Percentiles rank a stretch among this genome's conserved stretches.
Evolutionary conservation across 768 basidiomycete genomes (phyloP).

Genomic region (Boletus huronensis): DNA sequence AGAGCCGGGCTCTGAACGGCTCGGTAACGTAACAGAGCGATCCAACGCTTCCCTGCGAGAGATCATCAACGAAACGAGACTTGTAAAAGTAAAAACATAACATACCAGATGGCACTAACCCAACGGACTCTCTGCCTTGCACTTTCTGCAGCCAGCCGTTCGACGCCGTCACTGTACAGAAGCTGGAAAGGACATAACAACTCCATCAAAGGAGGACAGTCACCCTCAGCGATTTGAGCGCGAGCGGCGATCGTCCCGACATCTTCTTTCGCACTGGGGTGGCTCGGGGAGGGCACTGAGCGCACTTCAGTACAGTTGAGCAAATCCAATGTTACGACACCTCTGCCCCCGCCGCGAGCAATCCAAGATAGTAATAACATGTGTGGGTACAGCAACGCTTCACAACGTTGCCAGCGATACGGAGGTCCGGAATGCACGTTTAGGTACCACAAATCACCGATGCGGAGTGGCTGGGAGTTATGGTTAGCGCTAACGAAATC

Average conservation of each 20-base stretch:
- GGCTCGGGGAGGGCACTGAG: conserved; percentile 75
- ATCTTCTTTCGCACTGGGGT: conserved; percentile 79
- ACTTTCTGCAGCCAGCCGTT: conserved; percentile 86
- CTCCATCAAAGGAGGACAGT: conserved; percentile 53
- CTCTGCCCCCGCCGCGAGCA: conserved; percentile 76
- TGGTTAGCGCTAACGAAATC: conserved; percentile 9
- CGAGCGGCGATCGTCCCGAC: conserved; percentile 82
- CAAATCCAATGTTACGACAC: conserved; percentile 82
- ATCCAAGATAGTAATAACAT: conserved; percentile 86
- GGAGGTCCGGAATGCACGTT: conserved; percentile 84
- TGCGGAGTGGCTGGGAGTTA: conserved; percentile 68
- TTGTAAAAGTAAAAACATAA: conserved; percentile 18
- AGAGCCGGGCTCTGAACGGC: conserved; percentile 41
- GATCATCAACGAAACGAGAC: background rate
- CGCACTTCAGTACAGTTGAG: conserved; percentile 85
- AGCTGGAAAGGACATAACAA: conserved; percentile 87
- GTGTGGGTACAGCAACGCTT: conserved; percentile 78
- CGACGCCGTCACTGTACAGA: conserved; percentile 85
- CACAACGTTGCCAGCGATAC: conserved; percentile 78
- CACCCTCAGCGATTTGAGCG: conserved; percentile 48
- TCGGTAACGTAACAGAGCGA: conserved; percentile 51
- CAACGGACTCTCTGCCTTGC: conserved; percentile 82
- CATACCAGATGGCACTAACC: conserved; percentile 86
- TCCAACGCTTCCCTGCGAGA: conserved; percentile 72
- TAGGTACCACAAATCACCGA: conserved; percentile 86